A percentile compares a stretch with the other conserved stretches of the same genome.
These are phyloP conservation scores for Epithemia pelagica DNA, from an alignment of 108 stramenopile species.

Conservation along the genomic window DNA sequence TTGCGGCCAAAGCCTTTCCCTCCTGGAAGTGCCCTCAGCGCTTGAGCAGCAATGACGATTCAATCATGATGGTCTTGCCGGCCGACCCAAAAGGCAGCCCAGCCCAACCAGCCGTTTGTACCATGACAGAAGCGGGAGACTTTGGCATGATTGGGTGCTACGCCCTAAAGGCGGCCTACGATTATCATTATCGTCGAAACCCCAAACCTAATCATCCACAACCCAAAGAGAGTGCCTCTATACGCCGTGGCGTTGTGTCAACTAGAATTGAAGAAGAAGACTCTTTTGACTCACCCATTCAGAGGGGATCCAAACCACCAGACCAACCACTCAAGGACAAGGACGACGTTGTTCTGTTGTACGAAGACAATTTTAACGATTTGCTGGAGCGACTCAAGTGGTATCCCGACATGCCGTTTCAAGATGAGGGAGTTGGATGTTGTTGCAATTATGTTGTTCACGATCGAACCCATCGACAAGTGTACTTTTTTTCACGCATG, in stretches of 20 bases:
- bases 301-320: too few relatives aligned
- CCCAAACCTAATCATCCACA: too few relatives aligned
- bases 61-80: background rate
- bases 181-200: too few relatives aligned
- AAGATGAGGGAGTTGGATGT: slow-evolving; percentile 6
- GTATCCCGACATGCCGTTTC: background rate
- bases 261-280: too few relatives aligned
- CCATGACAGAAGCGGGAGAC: background rate
- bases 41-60: background rate
- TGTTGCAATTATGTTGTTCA: slow-evolving; percentile 12
- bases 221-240: background rate
- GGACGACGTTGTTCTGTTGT: background rate
- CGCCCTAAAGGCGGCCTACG: background rate
- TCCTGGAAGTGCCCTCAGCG: too few relatives aligned
- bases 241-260: background rate
- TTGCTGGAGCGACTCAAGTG: too few relatives aligned
- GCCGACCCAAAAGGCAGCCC: background rate
- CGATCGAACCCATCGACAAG: background rate
- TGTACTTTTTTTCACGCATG: slow-evolving; percentile 12
- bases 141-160: background rate
- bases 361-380: background rate
- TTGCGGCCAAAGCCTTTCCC: too few relatives aligned
- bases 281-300: too few relatives aligned
- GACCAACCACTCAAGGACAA: too few relatives aligned
- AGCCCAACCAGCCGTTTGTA: background rate